phyloP scores from a whole-genome alignment of 192 early-diverging fungal genomes.

The Coemansia sp. region DNA sequence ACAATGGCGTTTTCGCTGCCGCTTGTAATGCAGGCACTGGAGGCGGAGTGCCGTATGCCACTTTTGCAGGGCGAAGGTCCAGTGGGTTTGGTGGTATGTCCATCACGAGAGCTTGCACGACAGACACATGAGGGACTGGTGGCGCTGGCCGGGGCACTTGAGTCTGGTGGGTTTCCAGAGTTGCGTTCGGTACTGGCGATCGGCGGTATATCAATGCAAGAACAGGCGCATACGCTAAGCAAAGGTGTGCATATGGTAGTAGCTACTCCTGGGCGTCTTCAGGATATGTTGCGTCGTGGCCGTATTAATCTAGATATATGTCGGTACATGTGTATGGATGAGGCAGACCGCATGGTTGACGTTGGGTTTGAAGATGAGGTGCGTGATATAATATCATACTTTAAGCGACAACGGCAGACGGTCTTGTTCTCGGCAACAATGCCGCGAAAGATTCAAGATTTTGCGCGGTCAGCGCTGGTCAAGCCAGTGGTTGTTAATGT shows the following conservation, averaged over 20 bases:
- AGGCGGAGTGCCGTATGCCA: slow-evolving; percentile 84
- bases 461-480: slow-evolving; percentile 85
- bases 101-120: slow-evolving; percentile 92
- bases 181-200: slow-evolving; percentile 83
- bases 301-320: slow-evolving; percentile 86
- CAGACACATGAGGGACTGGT: slow-evolving; percentile 89
- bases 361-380: slow-evolving; percentile 98
- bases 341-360: slow-evolving; percentile 99
- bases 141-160: slow-evolving; percentile 62
- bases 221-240: slow-evolving; percentile 72
- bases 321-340: slow-evolving; percentile 92
- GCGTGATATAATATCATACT: slow-evolving; percentile 92
- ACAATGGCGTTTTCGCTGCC: slow-evolving; percentile 93
- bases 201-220: slow-evolving; percentile 91
- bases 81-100: slow-evolving; percentile 90
- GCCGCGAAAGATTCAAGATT: slow-evolving; percentile 99
- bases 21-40: slow-evolving; percentile 88
- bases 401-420: slow-evolving; percentile 92
- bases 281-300: slow-evolving; percentile 87
- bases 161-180: slow-evolving; percentile 65
- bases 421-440: slow-evolving; percentile 95
- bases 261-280: slow-evolving; percentile 91
- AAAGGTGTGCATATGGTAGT: slow-evolving; percentile 90
- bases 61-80: slow-evolving; percentile 86
- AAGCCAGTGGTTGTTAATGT: slow-evolving; percentile 94